Base-by-base conservation (phyloP, 805 yeast species). In the Torulaspora gathmanii region DNA sequence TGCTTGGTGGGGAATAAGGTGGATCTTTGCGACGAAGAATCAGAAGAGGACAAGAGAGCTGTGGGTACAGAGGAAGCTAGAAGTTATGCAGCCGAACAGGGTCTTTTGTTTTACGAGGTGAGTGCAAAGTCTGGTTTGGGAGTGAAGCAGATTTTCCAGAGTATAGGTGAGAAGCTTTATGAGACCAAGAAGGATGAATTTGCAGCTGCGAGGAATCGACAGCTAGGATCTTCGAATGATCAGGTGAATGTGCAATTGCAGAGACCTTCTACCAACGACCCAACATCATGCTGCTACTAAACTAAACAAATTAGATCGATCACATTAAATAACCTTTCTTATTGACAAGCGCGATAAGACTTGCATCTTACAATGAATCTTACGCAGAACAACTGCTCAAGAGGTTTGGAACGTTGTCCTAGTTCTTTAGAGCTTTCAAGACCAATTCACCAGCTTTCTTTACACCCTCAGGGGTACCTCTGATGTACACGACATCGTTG, bases 1-100 rank as follows among this genome's bases (percentile, higher is more conserved):
- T 87, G 91, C 27, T 64, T 93, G 8, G 85, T 91, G 3, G 99
- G 98, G 0, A 93, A 88, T 64, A 93, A 93, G 66, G 55, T 68
- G 3, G 99, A 93, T 65, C 63, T 89, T 37, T 56, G 60, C 28
- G 50, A 57, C 9, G 54, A 82, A 56, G 55, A 73, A 1, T 88
- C 81, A 61, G 70, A 82, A 51, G 74, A 63, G 12, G 67, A 64
- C 3, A 72, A 74, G 28, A 70, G 89, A 51, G 63, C 68, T 36
- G 72, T 77, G 7, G 56, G 61, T 3, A 60, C 53, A 26, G 72
- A 67, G 11, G 70, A 69, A 19, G 86, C 86, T 0, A 66, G 68
- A 53, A 70, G 75, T 27, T 82, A 80, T 56, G 80, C 82, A 2
- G 68, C 67, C 42, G 83, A 78, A 46, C 73, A 74, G 45, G 70